A percentile compares a stretch with the other conserved stretches of the same genome.
Evolutionary conservation across 768 basidiomycete species (phyloP).

Genomic region (Collybiopsis luxurians): DNA sequence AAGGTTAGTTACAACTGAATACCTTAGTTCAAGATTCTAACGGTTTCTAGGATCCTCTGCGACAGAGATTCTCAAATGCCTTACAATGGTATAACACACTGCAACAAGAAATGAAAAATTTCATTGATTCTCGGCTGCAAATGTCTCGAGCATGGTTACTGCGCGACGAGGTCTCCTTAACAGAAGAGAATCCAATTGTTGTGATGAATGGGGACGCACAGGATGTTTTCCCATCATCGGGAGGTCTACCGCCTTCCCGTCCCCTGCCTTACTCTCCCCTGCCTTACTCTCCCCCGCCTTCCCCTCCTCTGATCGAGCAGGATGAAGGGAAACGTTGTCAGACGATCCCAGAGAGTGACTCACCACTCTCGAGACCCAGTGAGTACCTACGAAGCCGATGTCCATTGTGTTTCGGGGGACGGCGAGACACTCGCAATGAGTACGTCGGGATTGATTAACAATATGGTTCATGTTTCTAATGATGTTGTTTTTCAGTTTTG

Average conservation of each 20-base stretch:
- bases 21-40: not conserved
- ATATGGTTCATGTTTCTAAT: not conserved
- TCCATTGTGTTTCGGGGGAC: conserved; percentile 25
- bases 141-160: not conserved
- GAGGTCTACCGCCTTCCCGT: too few species aligned
- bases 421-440: not conserved
- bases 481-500: conserved; percentile 11
- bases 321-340: too few species aligned
- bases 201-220: not conserved
- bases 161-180: not conserved
- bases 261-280: too few species aligned
- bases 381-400: conserved; percentile 20
- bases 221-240: not conserved
- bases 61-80: conserved; percentile 19
- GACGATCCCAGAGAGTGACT: too few species aligned
- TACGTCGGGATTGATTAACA: not conserved
- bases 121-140: not conserved
- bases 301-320: too few species aligned
- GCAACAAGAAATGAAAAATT: not conserved
- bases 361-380: too few species aligned
- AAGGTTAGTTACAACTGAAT: conserved; percentile 13
- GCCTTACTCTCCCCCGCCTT: too few species aligned
- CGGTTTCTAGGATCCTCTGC: conserved; percentile 18
- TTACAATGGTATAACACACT: conserved; percentile 21
- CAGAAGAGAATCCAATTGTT: not conserved